Evolutionary conservation across 441 rosid genomes (phyloP), one percentile per base, ranked within the genome.

Genomic region (Manihot esculenta): DNA sequence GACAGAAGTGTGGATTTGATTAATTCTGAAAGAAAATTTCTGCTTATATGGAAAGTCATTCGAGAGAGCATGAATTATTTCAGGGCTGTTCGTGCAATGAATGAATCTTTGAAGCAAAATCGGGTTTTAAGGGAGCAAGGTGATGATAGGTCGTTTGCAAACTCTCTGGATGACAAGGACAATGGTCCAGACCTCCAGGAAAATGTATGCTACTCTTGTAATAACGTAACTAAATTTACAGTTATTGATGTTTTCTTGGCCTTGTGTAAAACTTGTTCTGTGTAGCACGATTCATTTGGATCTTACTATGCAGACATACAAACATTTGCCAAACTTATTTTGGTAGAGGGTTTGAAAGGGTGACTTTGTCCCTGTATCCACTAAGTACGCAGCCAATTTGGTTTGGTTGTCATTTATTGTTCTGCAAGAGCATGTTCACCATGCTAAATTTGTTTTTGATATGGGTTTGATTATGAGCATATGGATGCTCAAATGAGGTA

Each of bases 81-180:
- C 92, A 96, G 99, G 97, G 98, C 98, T 79, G 99, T 94, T 54
- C 89, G 98, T 70, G 98, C 96, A 51, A 96, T 96, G 99, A 94
- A 84, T 82, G 99, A 96, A 88, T 82, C 92, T 15, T 69, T 94
- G 88, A 96, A 96, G 92, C 99, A 94, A 86, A 92, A 94, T 75
- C 95, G 95, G 63, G 77, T 86, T 70, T 72, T 85, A 78, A 87
- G 83, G 76, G 96, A 86, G 76, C 91, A 61, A 26, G 79, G 78
- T 49, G 85, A 82, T 80, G 89, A 86, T 74, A 73, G 79, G 77
- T 77, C 91, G 54, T 83, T 80, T 80, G 62, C 87, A 55, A 81
- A 66, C 78, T 77, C 88, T 75, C 80, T 86, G 62, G 79, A 82
- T 72, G 87, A 83, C 71, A 80, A 80, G 76, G 84, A 74, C 51